Percentiles rank a stretch among this genome's conserved stretches.
Conservation (phyloP, 1,284 basidiomycete genomes). For the Ceraceosorus guamensis region DNA sequence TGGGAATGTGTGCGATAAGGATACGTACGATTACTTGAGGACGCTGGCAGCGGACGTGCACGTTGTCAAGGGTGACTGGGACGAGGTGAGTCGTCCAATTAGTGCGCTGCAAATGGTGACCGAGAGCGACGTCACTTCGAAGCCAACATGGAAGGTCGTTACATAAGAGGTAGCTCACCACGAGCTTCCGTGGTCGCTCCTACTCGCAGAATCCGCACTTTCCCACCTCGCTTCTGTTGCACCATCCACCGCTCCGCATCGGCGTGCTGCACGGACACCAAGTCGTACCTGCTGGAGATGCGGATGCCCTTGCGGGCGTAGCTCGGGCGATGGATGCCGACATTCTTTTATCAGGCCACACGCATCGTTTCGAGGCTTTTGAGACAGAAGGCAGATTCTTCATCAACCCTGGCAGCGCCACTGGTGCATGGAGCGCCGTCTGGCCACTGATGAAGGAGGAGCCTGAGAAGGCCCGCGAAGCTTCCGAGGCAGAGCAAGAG, state of each 20-base stretch:
- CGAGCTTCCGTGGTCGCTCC: too few relatives aligned
- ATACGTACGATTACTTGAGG: conserved; percentile 93
- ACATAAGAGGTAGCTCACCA: not conserved
- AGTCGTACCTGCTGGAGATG: conserved; percentile 81
- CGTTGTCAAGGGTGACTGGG: conserved; percentile 88
- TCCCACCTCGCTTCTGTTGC: conserved; percentile 73
- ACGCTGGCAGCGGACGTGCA: conserved; percentile 93
- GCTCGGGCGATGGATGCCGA: conserved; percentile 93
- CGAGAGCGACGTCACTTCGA: not conserved
- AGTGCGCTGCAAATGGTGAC: not conserved
- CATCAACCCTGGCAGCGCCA: conserved; percentile 90
- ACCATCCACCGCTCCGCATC: conserved; percentile 80
- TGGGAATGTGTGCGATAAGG: conserved; percentile 93
- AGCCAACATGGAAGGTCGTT: not conserved
- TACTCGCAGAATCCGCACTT: conserved; percentile 57
- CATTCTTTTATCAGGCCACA: conserved; percentile 85
- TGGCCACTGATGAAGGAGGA: conserved; percentile 50
- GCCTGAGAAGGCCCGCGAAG: not conserved
- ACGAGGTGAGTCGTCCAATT: conserved; percentile 62
- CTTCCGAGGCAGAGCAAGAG: not conserved
- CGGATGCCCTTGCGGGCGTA: conserved; percentile 75
- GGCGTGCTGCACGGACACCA: conserved; percentile 94
- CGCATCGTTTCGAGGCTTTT: conserved; percentile 91
- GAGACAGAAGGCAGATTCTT: conserved; percentile 88
- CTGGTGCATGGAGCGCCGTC: conserved; percentile 71